Evolutionary conservation across 768 basidiomycete genomes (phyloP).

Genomic region (Boletus pseudopeckii): DNA sequence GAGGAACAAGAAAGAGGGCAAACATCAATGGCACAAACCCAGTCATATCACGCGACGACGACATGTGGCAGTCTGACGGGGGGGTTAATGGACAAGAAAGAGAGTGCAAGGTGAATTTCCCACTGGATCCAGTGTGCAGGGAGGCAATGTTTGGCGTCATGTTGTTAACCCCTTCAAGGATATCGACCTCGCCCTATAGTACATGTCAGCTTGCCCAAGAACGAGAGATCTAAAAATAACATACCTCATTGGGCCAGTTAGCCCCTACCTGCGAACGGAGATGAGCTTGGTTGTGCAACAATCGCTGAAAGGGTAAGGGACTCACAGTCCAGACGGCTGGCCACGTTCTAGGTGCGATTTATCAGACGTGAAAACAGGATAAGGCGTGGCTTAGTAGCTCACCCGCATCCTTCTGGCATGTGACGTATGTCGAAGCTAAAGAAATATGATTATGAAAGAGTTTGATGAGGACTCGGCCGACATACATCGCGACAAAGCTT

Average conservation of each 20-base stretch:
- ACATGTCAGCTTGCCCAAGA: background rate
- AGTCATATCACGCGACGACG: slow-evolving; percentile 16
- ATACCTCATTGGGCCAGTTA: slow-evolving; percentile 19
- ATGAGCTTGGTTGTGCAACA: no score
- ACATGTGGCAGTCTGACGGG: slow-evolving; percentile 20
- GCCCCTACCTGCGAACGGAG: slow-evolving; percentile 8
- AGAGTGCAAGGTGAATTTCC: background rate
- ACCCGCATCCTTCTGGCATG: slow-evolving; percentile 33
- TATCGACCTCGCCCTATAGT: slow-evolving; percentile 43
- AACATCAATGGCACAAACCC: slow-evolving; percentile 10
- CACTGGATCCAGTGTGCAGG: slow-evolving; percentile 29
- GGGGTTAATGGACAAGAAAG: background rate
- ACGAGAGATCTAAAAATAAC: background rate
- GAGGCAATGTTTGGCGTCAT: slow-evolving; percentile 33
- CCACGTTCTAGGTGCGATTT: slow-evolving; percentile 19
- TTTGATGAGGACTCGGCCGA: background rate
- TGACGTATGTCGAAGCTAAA: slow-evolving; percentile 30
- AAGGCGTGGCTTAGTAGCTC: background rate
- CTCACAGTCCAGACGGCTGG: slow-evolving; percentile 26
- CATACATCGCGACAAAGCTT: slow-evolving; percentile 20
- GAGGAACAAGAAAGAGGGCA: background rate
- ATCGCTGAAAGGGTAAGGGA: background rate
- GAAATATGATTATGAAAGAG: background rate
- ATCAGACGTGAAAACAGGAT: background rate
- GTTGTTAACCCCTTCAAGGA: slow-evolving; percentile 47